Evolutionary conservation across 305 asterid genomes (phyloP).

Genomic region (Euphrasia arctica): DNA sequence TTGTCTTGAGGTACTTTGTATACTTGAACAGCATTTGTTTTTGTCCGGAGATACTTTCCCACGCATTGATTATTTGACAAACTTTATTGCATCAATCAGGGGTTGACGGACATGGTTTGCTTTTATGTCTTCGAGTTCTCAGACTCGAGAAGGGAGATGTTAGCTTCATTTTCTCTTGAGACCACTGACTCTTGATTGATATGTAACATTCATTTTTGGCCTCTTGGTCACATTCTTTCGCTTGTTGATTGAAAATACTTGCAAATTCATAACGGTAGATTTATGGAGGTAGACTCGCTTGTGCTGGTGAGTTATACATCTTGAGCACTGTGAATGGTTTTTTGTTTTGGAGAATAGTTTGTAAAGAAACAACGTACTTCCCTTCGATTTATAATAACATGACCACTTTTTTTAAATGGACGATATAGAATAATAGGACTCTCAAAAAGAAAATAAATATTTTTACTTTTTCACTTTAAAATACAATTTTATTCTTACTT

Average conservation of each 20-base stretch:
- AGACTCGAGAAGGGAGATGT: slow-evolving; percentile 9
- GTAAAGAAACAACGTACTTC: no score
- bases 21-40: slow-evolving; percentile 8
- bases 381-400: no score
- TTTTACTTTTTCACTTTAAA: no score
- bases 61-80: not conserved
- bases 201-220: slow-evolving; percentile 28
- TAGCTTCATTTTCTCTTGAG: slow-evolving; percentile 8
- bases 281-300: no score
- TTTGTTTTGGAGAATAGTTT: no score
- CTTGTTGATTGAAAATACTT: not conserved
- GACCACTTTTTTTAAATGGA: no score
- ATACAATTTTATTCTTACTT: no score
- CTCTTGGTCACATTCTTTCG: slow-evolving; percentile 26
- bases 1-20: slow-evolving; percentile 70
- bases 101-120: slow-evolving; percentile 12
- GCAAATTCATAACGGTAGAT: no score
- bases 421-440: no score
- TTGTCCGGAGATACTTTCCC: not conserved
- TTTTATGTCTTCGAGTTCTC: not conserved
- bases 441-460: no score
- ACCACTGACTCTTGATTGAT: slow-evolving; percentile 11
- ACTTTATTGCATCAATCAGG: slow-evolving; percentile 1
- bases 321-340: no score
- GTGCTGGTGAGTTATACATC: no score